phyloP scores from a whole-genome alignment of 78 protist species.

The Fonticula alba region DNA sequence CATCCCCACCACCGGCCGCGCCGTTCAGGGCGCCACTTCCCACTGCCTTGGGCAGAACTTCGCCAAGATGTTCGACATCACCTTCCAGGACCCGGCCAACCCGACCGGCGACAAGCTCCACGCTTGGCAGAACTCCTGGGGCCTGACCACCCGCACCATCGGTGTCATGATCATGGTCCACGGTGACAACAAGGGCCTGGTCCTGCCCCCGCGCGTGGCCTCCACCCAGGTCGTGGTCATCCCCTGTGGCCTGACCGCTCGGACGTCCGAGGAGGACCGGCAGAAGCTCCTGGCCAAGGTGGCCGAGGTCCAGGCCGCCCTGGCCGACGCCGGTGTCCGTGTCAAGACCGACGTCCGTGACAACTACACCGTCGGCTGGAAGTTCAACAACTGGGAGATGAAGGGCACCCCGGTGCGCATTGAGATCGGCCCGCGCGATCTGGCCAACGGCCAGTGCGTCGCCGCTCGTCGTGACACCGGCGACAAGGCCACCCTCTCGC shows the following conservation, averaged over 20 bases:
- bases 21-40: constrained; percentile 82
- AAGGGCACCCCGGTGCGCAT: constrained; percentile 83
- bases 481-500: constrained; percentile 20
- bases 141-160: constrained; percentile 83
- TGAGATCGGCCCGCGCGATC: constrained; percentile 85
- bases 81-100: constrained; percentile 40
- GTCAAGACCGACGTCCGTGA: constrained; percentile 47
- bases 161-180: constrained; percentile 82
- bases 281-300: constrained; percentile 2
- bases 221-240: constrained; percentile 76
- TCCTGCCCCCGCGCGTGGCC: constrained; percentile 91
- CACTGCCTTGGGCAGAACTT: constrained; percentile 92
- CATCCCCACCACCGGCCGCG: constrained; percentile 80
- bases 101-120: constrained; percentile 1
- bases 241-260: constrained; percentile 38
- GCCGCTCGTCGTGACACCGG: constrained; percentile 48
- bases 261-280: constrained; percentile 21
- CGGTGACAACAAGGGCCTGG: constrained; percentile 91
- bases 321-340: constrained; percentile 61
- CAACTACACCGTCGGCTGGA: constrained; percentile 66
- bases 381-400: constrained; percentile 84
- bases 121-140: constrained; percentile 92
- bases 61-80: constrained; percentile 82
- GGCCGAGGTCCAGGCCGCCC: neutral
- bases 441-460: constrained; percentile 30